A percentile compares a stretch with the other conserved stretches of the same genome.
phyloP scores from a whole-genome alignment of 83 land plant genomes.

The Diphasiastrum complanatum region DNA sequence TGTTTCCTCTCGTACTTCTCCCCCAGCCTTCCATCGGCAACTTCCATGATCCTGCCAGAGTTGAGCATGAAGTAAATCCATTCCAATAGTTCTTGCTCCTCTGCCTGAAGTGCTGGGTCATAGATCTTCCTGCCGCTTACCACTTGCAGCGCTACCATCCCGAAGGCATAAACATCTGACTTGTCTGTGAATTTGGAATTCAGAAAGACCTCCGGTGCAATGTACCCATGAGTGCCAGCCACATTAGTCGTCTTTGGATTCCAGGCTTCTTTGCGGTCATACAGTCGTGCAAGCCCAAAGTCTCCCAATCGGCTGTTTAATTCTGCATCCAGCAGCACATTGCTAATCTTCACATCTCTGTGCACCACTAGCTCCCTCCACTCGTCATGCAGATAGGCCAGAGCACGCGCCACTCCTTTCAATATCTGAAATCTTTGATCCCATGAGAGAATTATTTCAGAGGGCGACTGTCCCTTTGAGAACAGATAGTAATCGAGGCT shows the following conservation, averaged over 20 bases:
- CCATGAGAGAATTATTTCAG: conserved; percentile 36
- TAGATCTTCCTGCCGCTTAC: conserved; percentile 44
- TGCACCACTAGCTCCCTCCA: conserved; percentile 63
- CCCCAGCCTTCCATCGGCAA: neutral
- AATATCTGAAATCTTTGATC: conserved; percentile 44
- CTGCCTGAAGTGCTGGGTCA: neutral
- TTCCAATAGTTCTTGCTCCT: neutral
- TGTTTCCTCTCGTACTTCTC: neutral
- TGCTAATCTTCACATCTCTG: conserved; percentile 67
- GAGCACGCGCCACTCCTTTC: conserved; percentile 50
- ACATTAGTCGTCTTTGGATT: conserved; percentile 41
- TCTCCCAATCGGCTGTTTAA: conserved; percentile 60
- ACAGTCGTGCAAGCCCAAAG: conserved; percentile 62
- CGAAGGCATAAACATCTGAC: conserved; percentile 63
- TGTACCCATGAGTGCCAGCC: conserved; percentile 72
- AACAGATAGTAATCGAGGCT: conserved; percentile 54
- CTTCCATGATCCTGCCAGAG: neutral
- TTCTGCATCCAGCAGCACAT: conserved; percentile 57
- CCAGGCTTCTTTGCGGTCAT: conserved; percentile 50
- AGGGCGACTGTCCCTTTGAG: neutral
- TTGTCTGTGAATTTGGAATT: conserved; percentile 52
- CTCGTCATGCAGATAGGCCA: conserved; percentile 68
- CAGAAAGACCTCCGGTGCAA: conserved; percentile 62
- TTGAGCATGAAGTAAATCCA: neutral
- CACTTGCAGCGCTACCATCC: conserved; percentile 58